Evolutionary conservation across 169 alveolate species (phyloP).

Genomic region (Pseudocohnilembus persalinus): DNA sequence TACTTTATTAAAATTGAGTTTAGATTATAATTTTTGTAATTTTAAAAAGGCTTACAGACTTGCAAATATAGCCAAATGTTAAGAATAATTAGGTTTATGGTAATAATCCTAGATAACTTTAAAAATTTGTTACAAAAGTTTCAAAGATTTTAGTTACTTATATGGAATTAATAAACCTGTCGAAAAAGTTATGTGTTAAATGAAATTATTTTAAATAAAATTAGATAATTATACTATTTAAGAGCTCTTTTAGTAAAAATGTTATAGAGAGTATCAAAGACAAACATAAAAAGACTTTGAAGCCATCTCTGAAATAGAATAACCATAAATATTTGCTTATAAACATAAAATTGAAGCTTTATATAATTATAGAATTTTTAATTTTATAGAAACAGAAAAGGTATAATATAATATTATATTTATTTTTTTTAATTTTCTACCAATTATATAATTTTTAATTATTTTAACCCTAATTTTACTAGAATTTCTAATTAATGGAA

Average conservation of each 20-base stretch:
- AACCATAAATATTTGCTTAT: background rate
- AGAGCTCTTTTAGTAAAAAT: background rate
- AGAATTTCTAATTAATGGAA: too few species aligned
- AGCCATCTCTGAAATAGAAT: too few species aligned
- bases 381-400: too few species aligned
- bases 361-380: too few species aligned
- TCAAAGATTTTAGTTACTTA: too few species aligned
- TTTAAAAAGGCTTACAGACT: background rate
- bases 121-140: background rate
- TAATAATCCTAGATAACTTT: background rate
- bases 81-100: background rate
- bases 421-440: too few species aligned
- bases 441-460: too few species aligned
- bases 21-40: too few species aligned
- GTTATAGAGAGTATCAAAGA: background rate
- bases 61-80: background rate
- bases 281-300: background rate
- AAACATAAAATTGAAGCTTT: background rate
- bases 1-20: too few species aligned
- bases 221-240: background rate
- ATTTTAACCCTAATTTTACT: too few species aligned
- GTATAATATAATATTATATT: too few species aligned
- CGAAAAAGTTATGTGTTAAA: background rate
- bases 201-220: background rate
- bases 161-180: background rate